Evolutionary conservation across 352 stramenopile genomes (phyloP).

Genomic region (Globisporangium cystogenes): DNA sequence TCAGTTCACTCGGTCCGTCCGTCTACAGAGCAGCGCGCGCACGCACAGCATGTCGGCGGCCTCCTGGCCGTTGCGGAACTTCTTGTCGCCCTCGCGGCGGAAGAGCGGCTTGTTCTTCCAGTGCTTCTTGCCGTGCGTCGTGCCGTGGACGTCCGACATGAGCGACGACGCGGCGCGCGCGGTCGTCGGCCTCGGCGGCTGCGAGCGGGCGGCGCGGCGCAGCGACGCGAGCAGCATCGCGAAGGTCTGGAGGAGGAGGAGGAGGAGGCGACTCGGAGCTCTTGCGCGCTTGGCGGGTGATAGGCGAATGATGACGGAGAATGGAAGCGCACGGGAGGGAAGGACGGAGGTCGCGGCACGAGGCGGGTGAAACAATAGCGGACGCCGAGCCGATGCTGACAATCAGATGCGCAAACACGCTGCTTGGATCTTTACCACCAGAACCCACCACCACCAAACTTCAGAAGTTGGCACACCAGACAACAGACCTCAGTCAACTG

Average conservation of each 20-base stretch:
- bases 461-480: too few species aligned
- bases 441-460: too few species aligned
- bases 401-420: too few species aligned
- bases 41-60: conserved; percentile 91
- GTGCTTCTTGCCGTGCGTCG: conserved; percentile 85
- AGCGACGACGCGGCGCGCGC: conserved; percentile 44
- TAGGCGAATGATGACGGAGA: not conserved
- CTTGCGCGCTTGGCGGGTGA: not conserved
- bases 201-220: conserved; percentile 15
- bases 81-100: conserved; percentile 93
- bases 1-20: not conserved
- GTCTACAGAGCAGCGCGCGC: not conserved
- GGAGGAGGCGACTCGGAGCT: too few species aligned
- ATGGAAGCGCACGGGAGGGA: too few species aligned
- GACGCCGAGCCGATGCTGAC: too few species aligned
- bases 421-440: too few species aligned
- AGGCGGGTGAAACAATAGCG: too few species aligned
- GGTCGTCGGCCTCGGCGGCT: conserved; percentile 12
- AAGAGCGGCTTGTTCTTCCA: conserved; percentile 98
- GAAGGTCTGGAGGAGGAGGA: too few species aligned
- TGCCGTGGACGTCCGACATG: conserved; percentile 88
- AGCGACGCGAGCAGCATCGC: conserved; percentile 17
- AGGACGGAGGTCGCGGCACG: too few species aligned
- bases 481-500: too few species aligned
- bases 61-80: conserved; percentile 95